These are phyloP conservation scores for Chenopodium quinoa DNA, from an alignment of 148 eudicot genomes.

Conservation along the genomic window DNA sequence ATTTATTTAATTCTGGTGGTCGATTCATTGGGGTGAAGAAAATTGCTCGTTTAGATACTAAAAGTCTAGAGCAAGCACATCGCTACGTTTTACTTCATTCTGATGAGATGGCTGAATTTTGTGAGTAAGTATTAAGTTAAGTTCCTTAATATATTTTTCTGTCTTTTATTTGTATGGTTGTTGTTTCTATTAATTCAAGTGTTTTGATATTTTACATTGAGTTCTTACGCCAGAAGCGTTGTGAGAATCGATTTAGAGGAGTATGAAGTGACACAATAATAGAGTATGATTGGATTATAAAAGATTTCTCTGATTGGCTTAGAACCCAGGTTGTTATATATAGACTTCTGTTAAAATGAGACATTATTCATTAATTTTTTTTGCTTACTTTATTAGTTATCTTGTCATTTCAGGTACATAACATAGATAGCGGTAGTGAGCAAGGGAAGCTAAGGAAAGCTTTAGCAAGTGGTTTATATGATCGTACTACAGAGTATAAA, in stretches of 20 bases:
- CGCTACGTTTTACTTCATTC: slow-evolving; percentile 20
- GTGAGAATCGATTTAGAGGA: too few species aligned
- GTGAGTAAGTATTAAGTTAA: neutral
- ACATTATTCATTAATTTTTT: too few species aligned
- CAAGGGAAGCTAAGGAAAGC: slow-evolving; percentile 4
- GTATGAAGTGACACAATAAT: too few species aligned
- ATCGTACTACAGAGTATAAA: neutral
- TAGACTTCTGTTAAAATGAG: too few species aligned
- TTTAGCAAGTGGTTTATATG: neutral
- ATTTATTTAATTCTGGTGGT: slow-evolving; percentile 4
- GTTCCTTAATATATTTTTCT: too few species aligned
- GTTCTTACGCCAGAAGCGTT: too few species aligned
- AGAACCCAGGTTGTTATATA: too few species aligned
- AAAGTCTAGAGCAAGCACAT: slow-evolving; percentile 8
- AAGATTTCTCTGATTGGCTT: too few species aligned
- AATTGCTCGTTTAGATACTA: neutral
- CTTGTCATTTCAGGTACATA: neutral
- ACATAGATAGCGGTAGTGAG: neutral
- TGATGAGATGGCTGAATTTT: neutral
- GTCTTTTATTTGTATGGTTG: too few species aligned
- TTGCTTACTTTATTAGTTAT: neutral
- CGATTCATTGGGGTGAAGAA: neutral
- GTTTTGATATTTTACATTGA: too few species aligned
- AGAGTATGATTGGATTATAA: too few species aligned
- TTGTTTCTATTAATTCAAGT: too few species aligned